Conservation (phyloP, 2,329 filamentous ascomycete species). For the Trichoderma cornu-damae region DNA sequence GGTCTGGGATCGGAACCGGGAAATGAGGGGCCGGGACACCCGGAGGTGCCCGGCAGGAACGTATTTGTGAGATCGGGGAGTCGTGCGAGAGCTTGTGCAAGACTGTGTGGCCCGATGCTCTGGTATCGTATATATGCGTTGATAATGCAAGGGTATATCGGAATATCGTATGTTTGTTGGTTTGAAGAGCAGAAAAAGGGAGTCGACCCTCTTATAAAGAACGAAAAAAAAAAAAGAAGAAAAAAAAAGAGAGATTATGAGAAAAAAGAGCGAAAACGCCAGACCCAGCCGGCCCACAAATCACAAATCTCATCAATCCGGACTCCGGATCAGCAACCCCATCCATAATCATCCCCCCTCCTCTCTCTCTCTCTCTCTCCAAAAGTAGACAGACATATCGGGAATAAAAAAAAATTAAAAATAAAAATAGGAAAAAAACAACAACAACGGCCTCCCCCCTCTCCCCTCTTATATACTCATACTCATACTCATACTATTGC, state of each 20-base stretch:
- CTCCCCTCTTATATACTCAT: neutral
- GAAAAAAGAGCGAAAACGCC: neutral
- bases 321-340: neutral
- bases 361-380: neutral
- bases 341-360: neutral
- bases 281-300: neutral
- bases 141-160: neutral
- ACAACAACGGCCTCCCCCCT: neutral
- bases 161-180: neutral
- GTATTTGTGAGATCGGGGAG: neutral
- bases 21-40: conserved; percentile 5
- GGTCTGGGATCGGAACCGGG: conserved; percentile 5
- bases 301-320: too few species aligned
- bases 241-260: neutral
- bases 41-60: conserved; percentile 4
- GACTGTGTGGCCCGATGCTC: neutral
- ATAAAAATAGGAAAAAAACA: neutral
- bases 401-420: neutral
- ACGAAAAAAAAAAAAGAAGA: neutral
- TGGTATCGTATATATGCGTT: neutral
- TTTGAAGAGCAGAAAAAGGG: neutral
- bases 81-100: neutral
- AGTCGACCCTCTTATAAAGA: neutral
- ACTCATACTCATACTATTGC: neutral
- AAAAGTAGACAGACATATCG: neutral